A percentile compares a stretch with the other conserved stretches of the same genome.
These are phyloP conservation scores for Penicillium sp. DNA, from an alignment of 2,329 filamentous ascomycete genomes.

Conservation along the genomic window DNA sequence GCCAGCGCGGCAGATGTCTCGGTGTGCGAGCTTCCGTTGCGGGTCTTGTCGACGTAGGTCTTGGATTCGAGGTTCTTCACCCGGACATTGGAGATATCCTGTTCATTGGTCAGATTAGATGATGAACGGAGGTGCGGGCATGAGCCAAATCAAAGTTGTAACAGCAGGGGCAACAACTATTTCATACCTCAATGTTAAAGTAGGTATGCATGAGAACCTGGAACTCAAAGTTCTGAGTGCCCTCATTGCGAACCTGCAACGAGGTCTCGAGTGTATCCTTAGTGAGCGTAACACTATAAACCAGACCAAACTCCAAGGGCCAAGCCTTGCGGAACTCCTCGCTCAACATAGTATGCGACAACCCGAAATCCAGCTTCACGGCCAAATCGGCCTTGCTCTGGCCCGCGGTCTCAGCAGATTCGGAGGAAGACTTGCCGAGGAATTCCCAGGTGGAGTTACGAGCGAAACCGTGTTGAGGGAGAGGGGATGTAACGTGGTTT, in stretches of 20 bases:
- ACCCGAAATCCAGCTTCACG: slow-evolving; percentile 94
- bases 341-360: slow-evolving; percentile 73
- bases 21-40: slow-evolving; percentile 65
- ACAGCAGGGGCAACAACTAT: not conserved
- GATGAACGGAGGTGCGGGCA: not conserved
- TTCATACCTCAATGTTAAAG: slow-evolving; percentile 73
- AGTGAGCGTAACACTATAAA: slow-evolving; percentile 89
- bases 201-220: slow-evolving; percentile 93
- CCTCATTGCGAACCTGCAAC: slow-evolving; percentile 88
- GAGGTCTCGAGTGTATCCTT: slow-evolving; percentile 76
- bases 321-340: slow-evolving; percentile 72
- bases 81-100: slow-evolving; percentile 78
- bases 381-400: slow-evolving; percentile 59
- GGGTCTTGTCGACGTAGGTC: slow-evolving; percentile 82
- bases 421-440: slow-evolving; percentile 57
- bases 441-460: slow-evolving; percentile 92
- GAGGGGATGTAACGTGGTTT: slow-evolving; percentile 74
- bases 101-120: slow-evolving; percentile 14
- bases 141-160: no score
- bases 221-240: slow-evolving; percentile 80
- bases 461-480: slow-evolving; percentile 94
- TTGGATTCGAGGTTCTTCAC: slow-evolving; percentile 78
- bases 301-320: slow-evolving; percentile 84
- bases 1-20: slow-evolving; percentile 67
- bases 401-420: slow-evolving; percentile 31